Base-by-base conservation (phyloP, 129 eudicot genomes). In the Centella asiatica region DNA sequence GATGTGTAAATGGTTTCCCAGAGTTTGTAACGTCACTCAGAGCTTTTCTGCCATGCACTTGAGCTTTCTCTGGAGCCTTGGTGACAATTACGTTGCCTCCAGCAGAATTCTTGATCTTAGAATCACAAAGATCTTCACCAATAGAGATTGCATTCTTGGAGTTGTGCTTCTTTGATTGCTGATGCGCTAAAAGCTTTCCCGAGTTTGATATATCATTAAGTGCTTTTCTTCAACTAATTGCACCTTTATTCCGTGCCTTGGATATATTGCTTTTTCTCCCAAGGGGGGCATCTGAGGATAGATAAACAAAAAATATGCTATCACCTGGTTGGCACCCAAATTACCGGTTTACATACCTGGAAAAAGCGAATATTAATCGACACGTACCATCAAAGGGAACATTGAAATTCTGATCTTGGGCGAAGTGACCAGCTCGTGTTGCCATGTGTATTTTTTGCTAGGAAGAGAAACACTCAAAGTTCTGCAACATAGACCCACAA, bases 21-120 rank as follows among this genome's bases (percentile, higher is more conserved):
- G 88, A 73, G 73, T 85, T 89, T n/a, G 97, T 85, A 55, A 89
- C 81, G 58, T 89, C 97, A 67, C 75, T 67, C 18, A 89, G 83
- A 9, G 88, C 84, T 78, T 89, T 89, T 64, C 90, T 76, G 62
- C 92, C 82, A 75, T 77, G 65, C 53, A 58, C 67, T 70, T 74
- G 69, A 23, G 72, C 62, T 51, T 77, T 80, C 56, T 69, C 79
- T 15, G 74, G 60, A 34, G 34, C 73, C 37, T 74, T 80, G 9
- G 69, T 23, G 17, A 47, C 59, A 26, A 52, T 76, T 34, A 36
- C 52, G 60, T 55, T 75, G 27, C 75, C 63, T 31, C 54, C 56
- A 62, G 60, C 59, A 36, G 71, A 42, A 33, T 37, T 24, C 31
- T 39, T 62, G 27, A 69, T 70, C 64, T 48, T 80, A 17, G 75